Evolutionary conservation across 148 eudicot genomes (phyloP).

Genomic region (Camellia lanceoleosa): DNA sequence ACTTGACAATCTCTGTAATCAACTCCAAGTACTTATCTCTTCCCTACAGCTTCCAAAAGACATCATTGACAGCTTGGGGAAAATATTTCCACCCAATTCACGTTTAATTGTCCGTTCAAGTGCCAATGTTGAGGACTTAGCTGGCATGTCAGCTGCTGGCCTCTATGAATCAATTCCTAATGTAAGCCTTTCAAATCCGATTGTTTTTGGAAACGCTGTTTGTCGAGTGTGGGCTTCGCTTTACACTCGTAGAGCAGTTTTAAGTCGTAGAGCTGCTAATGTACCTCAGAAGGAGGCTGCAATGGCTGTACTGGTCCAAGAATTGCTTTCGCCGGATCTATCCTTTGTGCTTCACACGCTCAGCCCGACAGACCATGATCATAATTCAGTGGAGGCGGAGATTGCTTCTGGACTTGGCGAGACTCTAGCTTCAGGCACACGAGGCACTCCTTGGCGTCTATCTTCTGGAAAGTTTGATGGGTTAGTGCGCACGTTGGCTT

Average conservation of each 20-base stretch:
- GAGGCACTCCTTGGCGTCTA: constrained; percentile 94
- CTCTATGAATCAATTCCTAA: constrained; percentile 92
- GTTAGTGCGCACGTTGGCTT: constrained; percentile 59
- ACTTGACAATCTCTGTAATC: constrained; percentile 62
- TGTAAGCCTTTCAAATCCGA: constrained; percentile 73
- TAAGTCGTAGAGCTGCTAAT: constrained; percentile 77
- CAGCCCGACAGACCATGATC: constrained; percentile 68
- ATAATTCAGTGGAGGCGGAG: constrained; percentile 69
- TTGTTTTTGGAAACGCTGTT: constrained; percentile 58
- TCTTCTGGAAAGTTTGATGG: constrained; percentile 71
- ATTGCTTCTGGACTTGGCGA: constrained; percentile 92
- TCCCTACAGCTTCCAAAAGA: constrained; percentile 48
- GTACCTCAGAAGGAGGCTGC: constrained; percentile 65
- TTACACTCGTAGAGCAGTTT: constrained; percentile 90
- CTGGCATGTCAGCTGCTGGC: constrained; percentile 98
- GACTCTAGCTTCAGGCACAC: constrained; percentile 84
- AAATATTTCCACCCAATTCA: constrained; percentile 42
- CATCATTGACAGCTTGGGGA: constrained; percentile 40
- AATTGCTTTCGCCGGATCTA: constrained; percentile 78
- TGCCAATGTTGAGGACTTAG: constrained; percentile 94
- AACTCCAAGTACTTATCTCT: constrained; percentile 62
- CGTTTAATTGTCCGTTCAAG: constrained; percentile 88
- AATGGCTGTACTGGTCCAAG: constrained; percentile 88
- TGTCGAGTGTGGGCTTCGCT: constrained; percentile 86
- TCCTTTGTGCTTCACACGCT: constrained; percentile 92